These are phyloP conservation scores for Cordia subcordata DNA, from an alignment of 257 asterid species.

Conservation along the genomic window DNA sequence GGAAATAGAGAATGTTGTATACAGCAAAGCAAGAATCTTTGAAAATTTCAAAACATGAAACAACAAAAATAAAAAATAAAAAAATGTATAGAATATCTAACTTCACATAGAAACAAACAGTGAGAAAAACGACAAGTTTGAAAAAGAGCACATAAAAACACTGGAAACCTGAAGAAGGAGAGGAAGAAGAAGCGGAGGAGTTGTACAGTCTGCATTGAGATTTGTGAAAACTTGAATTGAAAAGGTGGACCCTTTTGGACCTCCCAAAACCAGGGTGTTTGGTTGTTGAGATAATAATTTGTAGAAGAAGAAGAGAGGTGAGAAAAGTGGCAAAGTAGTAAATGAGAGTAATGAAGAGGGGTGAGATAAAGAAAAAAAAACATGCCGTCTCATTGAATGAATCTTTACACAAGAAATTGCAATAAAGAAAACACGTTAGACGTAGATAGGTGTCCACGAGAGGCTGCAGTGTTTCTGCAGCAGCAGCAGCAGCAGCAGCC, in stretches of 20 bases:
- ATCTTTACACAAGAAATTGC: too few relatives aligned
- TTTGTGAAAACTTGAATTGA: slow-evolving; percentile 37
- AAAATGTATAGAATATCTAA: slow-evolving; percentile 3
- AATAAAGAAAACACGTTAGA: not conserved
- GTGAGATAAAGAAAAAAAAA: slow-evolving; percentile 18
- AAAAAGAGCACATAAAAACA: slow-evolving; percentile 34
- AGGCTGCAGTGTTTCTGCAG: not conserved
- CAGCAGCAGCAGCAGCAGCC: not conserved
- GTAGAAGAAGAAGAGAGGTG: slow-evolving; percentile 7
- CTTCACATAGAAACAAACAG: slow-evolving; percentile 31
- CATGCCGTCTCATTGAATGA: slow-evolving; percentile 37
- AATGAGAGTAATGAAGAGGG: slow-evolving; percentile 50
- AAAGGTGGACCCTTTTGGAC: slow-evolving; percentile 19
- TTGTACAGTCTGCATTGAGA: slow-evolving; percentile 26
- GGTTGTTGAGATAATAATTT: not conserved
- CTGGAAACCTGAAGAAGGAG: slow-evolving; percentile 55
- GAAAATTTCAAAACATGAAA: slow-evolving; percentile 15
- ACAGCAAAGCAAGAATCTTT: slow-evolving; percentile 16
- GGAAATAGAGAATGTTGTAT: not conserved
- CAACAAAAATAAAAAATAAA: slow-evolving; percentile 6
- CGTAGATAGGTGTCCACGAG: not conserved
- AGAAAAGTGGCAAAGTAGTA: slow-evolving; percentile 32
- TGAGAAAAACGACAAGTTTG: slow-evolving; percentile 36
- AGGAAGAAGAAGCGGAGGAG: slow-evolving; percentile 43
- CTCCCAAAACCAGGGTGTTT: not conserved